Conservation (phyloP, 148 eudicot species). For the Rheum nobile region DNA sequence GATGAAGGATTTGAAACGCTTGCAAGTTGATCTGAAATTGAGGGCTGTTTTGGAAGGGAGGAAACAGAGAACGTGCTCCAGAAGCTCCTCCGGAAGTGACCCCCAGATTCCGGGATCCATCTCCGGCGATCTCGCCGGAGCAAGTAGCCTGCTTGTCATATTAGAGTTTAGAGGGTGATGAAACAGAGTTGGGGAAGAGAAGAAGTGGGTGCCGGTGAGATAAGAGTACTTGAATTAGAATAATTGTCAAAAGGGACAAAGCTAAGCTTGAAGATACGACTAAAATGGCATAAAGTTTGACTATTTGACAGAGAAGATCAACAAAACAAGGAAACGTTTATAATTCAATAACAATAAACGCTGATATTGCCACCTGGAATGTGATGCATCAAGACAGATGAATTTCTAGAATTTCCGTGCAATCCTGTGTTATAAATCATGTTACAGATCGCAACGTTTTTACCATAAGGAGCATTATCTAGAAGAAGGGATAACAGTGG, state of each 20-base stretch:
- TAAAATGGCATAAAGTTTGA: constrained; percentile 1
- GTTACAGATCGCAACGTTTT: neutral
- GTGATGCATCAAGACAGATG: neutral
- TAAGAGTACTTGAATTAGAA: neutral
- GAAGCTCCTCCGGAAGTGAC: constrained; percentile 44
- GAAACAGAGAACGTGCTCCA: constrained; percentile 42
- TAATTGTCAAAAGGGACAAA: neutral
- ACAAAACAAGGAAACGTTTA: neutral
- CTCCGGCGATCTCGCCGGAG: constrained; percentile 12
- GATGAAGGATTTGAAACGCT: constrained; percentile 41
- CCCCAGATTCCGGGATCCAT: constrained; percentile 64
- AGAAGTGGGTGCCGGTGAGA: neutral
- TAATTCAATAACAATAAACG: neutral
- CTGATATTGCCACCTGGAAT: neutral
- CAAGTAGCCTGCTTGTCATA: neutral
- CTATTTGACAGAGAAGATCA: too few relatives aligned
- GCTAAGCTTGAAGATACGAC: neutral
- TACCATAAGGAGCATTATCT: neutral
- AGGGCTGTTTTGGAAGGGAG: constrained; percentile 44
- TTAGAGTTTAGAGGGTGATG: neutral
- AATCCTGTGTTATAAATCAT: neutral
- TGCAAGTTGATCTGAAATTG: constrained; percentile 48
- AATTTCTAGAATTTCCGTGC: neutral
- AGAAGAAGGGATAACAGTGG: neutral
- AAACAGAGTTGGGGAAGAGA: neutral